These are phyloP conservation scores for Coprinopsis strossmayeri DNA, from an alignment of 768 basidiomycete species.

Conservation along the genomic window DNA sequence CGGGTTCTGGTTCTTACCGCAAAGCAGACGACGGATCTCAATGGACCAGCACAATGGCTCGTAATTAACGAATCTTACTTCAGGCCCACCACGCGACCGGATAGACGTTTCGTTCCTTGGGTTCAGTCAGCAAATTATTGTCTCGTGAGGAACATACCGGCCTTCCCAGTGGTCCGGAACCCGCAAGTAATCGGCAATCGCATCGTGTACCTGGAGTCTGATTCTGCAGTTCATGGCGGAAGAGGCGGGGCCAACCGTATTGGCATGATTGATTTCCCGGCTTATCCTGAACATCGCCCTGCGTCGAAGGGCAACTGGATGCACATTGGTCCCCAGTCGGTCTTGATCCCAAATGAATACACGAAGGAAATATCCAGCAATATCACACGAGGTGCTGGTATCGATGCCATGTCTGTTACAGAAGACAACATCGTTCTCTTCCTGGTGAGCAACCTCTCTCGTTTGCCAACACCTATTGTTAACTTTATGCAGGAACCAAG, in stretches of 20 bases:
- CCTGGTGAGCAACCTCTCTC: constrained; percentile 32
- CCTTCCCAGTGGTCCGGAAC: constrained; percentile 22
- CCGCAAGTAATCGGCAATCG: constrained; percentile 42
- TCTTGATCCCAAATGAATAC: constrained; percentile 35
- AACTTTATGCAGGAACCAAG: constrained; percentile 27
- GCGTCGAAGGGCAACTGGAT: constrained; percentile 28
- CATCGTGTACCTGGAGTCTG: constrained; percentile 38
- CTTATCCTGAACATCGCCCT: constrained; percentile 27
- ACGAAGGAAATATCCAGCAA: constrained; percentile 35
- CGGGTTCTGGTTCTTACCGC: constrained; percentile 45
- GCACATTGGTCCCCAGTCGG: constrained; percentile 31
- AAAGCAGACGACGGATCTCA: constrained; percentile 29
- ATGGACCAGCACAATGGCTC: constrained; percentile 35
- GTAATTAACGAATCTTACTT: constrained; percentile 52
- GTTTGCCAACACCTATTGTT: neutral
- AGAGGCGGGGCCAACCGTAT: constrained; percentile 24
- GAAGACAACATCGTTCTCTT: constrained; percentile 58
- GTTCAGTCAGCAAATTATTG: constrained; percentile 48
- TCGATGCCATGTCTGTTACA: constrained; percentile 47
- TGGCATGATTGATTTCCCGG: constrained; percentile 38
- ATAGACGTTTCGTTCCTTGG: constrained; percentile 45
- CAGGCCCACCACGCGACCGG: constrained; percentile 33
- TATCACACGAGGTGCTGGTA: constrained; percentile 36
- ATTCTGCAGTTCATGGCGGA: constrained; percentile 19
- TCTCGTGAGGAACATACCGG: constrained; percentile 35